Base-by-base conservation (phyloP, 2,329 filamentous ascomycete genomes). In the Neofusicoccum umdonicola region DNA sequence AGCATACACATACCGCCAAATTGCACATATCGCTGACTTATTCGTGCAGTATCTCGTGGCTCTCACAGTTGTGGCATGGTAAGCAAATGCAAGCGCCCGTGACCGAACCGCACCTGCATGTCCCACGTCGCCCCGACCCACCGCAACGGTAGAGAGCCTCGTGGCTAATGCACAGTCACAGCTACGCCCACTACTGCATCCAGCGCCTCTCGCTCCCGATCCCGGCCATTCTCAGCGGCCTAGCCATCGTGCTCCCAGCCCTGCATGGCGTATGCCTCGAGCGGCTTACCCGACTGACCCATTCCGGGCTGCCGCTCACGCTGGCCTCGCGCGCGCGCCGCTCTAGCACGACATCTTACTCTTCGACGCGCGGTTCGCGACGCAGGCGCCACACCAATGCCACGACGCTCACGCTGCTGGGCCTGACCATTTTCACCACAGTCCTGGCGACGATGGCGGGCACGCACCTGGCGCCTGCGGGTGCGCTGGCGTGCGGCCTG, bases 401-500 rank as follows among this genome's bases (percentile, higher is more conserved):
- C 37, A n/a, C 64, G 44, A 45, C 50, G 67, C 27, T 64, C 69
- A 7, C 69, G 69, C 69, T 41, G 15, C 17, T 62, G 4, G 22
- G 48, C 44, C 66, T 76, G 39, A 67, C 76, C 61, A 69, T 76
- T 57, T 75, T 73, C 65, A 72, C 75, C 58, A 73, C 74, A n/a
- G 72, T 74, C 11, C 65, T 79, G 12, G 77, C 75, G 1, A 78
- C 77, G 0, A 68, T 79, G 0, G 72, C 73, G 0, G 76, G 75
- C 4, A 74, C 72, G 3, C 70, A 76, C 60, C 65, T 77, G 27
- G 66, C 69, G 2, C 63, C 54, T 9, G 44, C 69, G 0, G 68
- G 68, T 3, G 70, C 67, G 1, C 67, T 77, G 4, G 66, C 75
- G 7, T 90, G 87, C 71, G 74, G 77, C 3, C 74, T 90, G 9